Evolutionary conservation across 192 early-diverging fungal species (phyloP).

Genomic region (Gamsiella multidivaricata): DNA sequence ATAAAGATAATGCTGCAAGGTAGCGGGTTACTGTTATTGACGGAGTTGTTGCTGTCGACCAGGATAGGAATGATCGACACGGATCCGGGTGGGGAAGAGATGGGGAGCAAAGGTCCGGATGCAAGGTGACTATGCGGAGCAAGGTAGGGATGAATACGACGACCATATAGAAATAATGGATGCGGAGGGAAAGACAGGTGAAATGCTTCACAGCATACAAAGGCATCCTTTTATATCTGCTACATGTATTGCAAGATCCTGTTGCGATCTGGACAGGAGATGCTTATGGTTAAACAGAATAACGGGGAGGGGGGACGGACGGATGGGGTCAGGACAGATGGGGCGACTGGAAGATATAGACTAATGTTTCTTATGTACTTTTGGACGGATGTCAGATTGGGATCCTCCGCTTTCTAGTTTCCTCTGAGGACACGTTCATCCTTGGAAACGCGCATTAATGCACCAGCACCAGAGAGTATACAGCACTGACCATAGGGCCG

Average conservation of each 20-base stretch:
- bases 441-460: background rate
- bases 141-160: too few species aligned
- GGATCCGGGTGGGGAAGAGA: too few species aligned
- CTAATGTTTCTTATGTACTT: too few species aligned
- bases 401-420: slow-evolving; percentile 5
- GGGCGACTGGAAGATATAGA: too few species aligned
- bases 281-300: background rate
- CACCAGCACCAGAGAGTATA: background rate
- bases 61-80: too few species aligned
- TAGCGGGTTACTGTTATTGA: too few species aligned
- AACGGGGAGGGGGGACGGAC: background rate
- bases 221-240: background rate
- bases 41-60: too few species aligned
- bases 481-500: background rate
- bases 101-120: too few species aligned
- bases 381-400: background rate
- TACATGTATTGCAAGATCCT: background rate
- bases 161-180: too few species aligned
- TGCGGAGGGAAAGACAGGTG: background rate
- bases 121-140: too few species aligned
- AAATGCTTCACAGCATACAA: too few species aligned
- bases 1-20: too few species aligned
- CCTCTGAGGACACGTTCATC: background rate
- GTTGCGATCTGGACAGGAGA: background rate
- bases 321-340: background rate